Evolutionary conservation across 2,329 filamentous ascomycete genomes (phyloP).

Genomic region (Neofusicoccum parvum): DNA sequence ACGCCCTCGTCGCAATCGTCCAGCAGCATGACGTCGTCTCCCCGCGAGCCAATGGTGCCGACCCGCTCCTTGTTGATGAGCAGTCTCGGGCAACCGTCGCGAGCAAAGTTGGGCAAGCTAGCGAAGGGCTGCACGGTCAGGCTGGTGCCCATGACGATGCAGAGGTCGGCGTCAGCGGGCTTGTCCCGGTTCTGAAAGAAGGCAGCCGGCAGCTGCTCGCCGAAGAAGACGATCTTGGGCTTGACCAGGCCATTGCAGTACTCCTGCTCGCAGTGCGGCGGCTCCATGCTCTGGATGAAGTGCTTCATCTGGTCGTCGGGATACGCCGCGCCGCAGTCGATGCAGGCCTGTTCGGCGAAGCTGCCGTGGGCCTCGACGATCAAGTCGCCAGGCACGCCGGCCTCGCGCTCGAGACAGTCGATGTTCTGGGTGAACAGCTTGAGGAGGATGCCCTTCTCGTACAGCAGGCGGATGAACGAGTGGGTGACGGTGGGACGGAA

Average conservation of each 20-base stretch:
- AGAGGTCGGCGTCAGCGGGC: conserved; percentile 68
- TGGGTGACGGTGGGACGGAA: conserved; percentile 89
- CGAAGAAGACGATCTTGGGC: conserved; percentile 94
- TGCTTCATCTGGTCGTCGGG: conserved; percentile 73
- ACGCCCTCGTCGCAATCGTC: conserved; percentile 85
- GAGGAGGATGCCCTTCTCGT: conserved; percentile 74
- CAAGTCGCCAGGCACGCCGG: conserved; percentile 76
- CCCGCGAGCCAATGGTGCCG: conserved; percentile 72
- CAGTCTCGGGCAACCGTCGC: conserved; percentile 68
- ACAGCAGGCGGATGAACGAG: conserved; percentile 80
- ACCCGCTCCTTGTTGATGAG: conserved; percentile 87
- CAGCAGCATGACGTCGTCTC: conserved; percentile 83
- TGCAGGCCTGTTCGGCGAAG: conserved; percentile 85
- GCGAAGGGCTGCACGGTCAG: conserved; percentile 88
- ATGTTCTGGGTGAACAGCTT: conserved; percentile 98
- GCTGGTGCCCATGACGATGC: conserved; percentile 87
- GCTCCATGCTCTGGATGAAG: conserved; percentile 65
- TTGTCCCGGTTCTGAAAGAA: conserved; percentile 65
- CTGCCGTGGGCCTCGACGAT: conserved; percentile 95
- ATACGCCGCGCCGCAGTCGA: conserved; percentile 77
- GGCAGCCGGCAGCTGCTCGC: conserved; percentile 67
- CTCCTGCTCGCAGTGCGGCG: conserved; percentile 66
- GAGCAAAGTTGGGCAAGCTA: conserved; percentile 68
- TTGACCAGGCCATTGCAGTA: conserved; percentile 81
- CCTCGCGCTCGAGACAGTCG: conserved; percentile 86